Evolutionary conservation across 1,284 basidiomycete genomes (phyloP), one percentile per base, ranked within the genome.

Genomic region (Tranzscheliella williamsii): DNA sequence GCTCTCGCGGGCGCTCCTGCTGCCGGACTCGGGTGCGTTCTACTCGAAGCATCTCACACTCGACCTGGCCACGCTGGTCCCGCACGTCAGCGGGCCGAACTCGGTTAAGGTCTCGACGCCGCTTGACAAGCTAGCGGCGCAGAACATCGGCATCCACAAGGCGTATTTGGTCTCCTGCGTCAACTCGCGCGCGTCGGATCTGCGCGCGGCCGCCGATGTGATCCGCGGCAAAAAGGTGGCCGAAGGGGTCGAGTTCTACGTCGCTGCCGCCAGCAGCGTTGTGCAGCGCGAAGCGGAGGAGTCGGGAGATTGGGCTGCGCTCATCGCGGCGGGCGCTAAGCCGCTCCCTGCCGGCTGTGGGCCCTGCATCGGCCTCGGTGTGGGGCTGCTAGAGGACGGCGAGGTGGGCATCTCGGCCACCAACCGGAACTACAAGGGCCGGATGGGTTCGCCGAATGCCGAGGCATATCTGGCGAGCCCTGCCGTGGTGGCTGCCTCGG

Each of bases 141-240:
- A 84, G 32, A 84, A 84, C 24, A 89, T 98, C 68, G 81, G 84
- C 21, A 96, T 99, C 77, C 85, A 98, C 75, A 99, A 99, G 79
- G 94, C 94, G 0, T 99, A 99, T 80, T 89, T 99, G 42, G 91
- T 99, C 37, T 93, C 90, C 58, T 99, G 94, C 79, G 97, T 95
- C 61, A 99, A 99, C 80, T 93, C 94, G 4, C 89, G 95, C 31
- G 88, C 89, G 0, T 96, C 93, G 0, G 94, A 99, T 73, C 87
- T 99, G 54, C 85, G 89, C 13, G 88, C 91, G 0, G 94, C 94
- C 0, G 95, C 94, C 0, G 84, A 84, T 11, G 93, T 97, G 18
- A 83, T 98, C 68, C 84, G 85, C 40, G 91, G 90, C 9, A 85
- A 86, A 73, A 89, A 86, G 73, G 85, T 98, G 39, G 90, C 92